Conservation (phyloP, 2,329 filamentous ascomycete genomes). For the Phialophora tarda region DNA sequence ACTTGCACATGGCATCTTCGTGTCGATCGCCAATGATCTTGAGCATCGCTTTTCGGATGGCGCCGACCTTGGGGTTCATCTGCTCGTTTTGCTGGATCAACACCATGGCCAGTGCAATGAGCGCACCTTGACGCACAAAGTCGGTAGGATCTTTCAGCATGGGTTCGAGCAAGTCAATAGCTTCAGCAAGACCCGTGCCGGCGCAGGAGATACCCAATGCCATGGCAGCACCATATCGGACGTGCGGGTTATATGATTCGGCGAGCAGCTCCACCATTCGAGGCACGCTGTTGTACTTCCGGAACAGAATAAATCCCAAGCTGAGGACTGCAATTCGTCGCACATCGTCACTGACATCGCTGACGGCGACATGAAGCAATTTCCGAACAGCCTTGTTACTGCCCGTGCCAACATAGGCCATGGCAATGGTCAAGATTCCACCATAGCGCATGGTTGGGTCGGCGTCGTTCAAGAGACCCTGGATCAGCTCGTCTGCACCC, state of each 20-base stretch:
- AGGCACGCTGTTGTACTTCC: conserved; percentile 94
- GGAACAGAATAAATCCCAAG: conserved; percentile 96
- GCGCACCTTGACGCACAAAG: conserved; percentile 94
- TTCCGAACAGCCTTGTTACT: conserved; percentile 99
- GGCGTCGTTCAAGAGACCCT: conserved; percentile 88
- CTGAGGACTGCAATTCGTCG: conserved; percentile 96
- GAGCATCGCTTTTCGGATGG: conserved; percentile 88
- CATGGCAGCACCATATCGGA: conserved; percentile 97
- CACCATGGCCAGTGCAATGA: conserved; percentile 96
- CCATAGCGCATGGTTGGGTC: conserved; percentile 94
- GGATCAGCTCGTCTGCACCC: conserved; percentile 90
- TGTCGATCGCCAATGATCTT: conserved; percentile 95
- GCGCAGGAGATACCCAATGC: conserved; percentile 97
- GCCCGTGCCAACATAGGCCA: conserved; percentile 95
- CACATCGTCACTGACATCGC: conserved; percentile 97
- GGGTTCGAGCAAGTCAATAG: conserved; percentile 93
- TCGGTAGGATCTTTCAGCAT: conserved; percentile 99
- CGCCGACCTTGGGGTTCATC: conserved; percentile 95
- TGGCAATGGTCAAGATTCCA: conserved; percentile 97
- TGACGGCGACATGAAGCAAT: conserved; percentile 92
- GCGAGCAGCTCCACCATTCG: conserved; percentile 98
- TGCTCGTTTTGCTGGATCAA: conserved; percentile 99
- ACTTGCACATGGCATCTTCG: conserved; percentile 99
- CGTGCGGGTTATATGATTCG: conserved; percentile 98
- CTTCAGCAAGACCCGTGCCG: conserved; percentile 92